Base-by-base conservation (phyloP, 2,329 filamentous ascomycete species). In the Cercospora sojina region DNA sequence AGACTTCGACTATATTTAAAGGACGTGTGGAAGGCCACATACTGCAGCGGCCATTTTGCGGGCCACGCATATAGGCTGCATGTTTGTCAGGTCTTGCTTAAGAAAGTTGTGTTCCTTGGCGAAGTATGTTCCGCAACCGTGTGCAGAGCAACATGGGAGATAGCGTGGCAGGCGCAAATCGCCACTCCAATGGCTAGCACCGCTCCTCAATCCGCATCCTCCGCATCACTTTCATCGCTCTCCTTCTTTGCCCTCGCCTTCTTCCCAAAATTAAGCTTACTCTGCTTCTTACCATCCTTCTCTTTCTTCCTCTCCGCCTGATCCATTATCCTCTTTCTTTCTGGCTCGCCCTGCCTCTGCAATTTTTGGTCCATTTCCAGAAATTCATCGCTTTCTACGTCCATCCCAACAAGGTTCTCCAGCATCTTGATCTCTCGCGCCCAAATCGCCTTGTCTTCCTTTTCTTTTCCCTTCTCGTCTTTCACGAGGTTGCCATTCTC, bases 371-470 rank as follows among this genome's bases (percentile, higher is more conserved):
- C 92, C 61, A 91, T 79, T 12, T 82, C 78, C 71, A 79, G 81
- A 76, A 97, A 97, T 73, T 91, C 89, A 8, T 88, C 83, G n/a
- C 86, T 83, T 38, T 92, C 90, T 0, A 87, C 77, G 76, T 97
- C 90, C 87, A 93, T 92, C 7, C 89, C 94, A 47, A 97, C 90
- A 59, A 99, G 82, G 55, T 88, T 88, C 80, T 99, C 95, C 5
- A 99, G 85, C 70, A 98, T 82, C 82, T 97, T 97, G 80, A 99
- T 98, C 81, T 99, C 95, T 55, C 89, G 85, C 0, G 93, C 93
- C 93, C 94, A 98, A 16, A 97, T 85, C 62, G 86, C 83, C 78
- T 89, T 92, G 78, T 97, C 92, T 75, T 96, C 91, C 41, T 88
- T 78, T 29, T 84, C 83, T 74, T 83, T 83, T 2, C 75, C 77